phyloP scores from a whole-genome alignment of 257 asterid species.

The Jacaranda mimosifolia region DNA sequence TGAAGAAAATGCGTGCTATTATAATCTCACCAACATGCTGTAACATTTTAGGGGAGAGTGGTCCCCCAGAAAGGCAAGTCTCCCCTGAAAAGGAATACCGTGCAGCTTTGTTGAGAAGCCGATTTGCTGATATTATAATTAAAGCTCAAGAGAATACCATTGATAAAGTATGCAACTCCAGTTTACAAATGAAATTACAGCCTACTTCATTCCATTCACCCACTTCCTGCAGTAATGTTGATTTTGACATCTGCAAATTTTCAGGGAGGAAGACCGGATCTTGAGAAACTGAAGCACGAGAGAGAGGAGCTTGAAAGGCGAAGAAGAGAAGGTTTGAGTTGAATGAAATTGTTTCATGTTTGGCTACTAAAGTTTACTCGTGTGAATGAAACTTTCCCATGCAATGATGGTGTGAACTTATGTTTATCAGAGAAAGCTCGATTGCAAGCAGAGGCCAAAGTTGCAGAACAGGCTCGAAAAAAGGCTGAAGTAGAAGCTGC shows the following conservation, averaged over 20 bases:
- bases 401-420: slow-evolving; percentile 12
- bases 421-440: slow-evolving; percentile 73
- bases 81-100: slow-evolving; percentile 89
- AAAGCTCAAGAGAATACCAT: slow-evolving; percentile 77
- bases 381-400: not conserved
- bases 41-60: slow-evolving; percentile 76
- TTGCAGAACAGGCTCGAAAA: slow-evolving; percentile 77
- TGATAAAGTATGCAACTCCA: slow-evolving; percentile 52
- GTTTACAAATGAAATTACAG: slow-evolving; percentile 22
- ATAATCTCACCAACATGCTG: slow-evolving; percentile 66
- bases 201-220: slow-evolving; percentile 19
- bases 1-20: slow-evolving; percentile 63
- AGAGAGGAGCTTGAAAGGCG: slow-evolving; percentile 77
- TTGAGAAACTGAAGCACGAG: slow-evolving; percentile 69
- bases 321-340: slow-evolving; percentile 69
- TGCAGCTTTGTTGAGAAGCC: slow-evolving; percentile 78
- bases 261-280: slow-evolving; percentile 70
- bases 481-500: slow-evolving; percentile 77
- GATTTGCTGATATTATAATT: slow-evolving; percentile 77
- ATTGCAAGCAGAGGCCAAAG: slow-evolving; percentile 82
- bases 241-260: slow-evolving; percentile 25
- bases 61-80: slow-evolving; percentile 75
- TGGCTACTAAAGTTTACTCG: not conserved
- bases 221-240: slow-evolving; percentile 19
- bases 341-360: slow-evolving; percentile 12